Evolutionary conservation across 2,329 filamentous ascomycete species (phyloP).

Genomic region (Cercospora sp.): DNA sequence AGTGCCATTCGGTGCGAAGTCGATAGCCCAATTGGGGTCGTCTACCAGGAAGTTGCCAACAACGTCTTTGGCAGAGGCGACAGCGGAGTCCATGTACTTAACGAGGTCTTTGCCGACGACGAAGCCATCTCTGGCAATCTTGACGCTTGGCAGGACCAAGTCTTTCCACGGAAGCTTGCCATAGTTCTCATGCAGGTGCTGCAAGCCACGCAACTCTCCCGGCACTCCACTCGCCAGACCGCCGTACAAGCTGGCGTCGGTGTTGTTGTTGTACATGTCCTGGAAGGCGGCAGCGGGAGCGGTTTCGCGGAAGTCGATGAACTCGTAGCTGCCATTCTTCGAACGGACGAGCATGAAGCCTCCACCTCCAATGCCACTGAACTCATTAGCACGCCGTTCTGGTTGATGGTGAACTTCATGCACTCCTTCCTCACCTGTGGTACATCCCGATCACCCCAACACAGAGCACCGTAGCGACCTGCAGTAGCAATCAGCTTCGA

Average conservation of each 20-base stretch:
- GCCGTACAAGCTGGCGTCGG: constrained; percentile 60
- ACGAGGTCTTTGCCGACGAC: constrained; percentile 71
- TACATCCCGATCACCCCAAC: constrained; percentile 54
- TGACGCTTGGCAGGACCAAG: constrained; percentile 72
- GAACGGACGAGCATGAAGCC: constrained; percentile 62
- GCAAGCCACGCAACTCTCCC: constrained; percentile 74
- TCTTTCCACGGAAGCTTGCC: constrained; percentile 59
- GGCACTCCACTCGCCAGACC: constrained; percentile 60
- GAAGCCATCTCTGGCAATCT: constrained; percentile 74
- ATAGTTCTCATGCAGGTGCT: constrained; percentile 73
- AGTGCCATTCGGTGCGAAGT: constrained; percentile 83
- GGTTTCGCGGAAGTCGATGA: constrained; percentile 85
- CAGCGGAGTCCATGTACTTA: constrained; percentile 65
- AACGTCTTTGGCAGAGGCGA: constrained; percentile 42
- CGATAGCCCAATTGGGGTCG: constrained; percentile 77
- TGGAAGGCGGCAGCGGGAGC: constrained; percentile 78
- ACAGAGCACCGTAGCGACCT: constrained; percentile 47
- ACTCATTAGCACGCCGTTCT: not conserved
- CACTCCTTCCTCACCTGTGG: constrained; percentile 25
- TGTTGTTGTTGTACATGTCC: constrained; percentile 80
- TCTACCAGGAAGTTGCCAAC: constrained; percentile 66
- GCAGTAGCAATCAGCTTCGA: not conserved
- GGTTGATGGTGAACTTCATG: constrained; percentile 20
- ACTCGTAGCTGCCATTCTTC: constrained; percentile 74
- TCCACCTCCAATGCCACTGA: constrained; percentile 76